Evolutionary conservation across 768 basidiomycete genomes (phyloP).

Genomic region (Pisolithus sp.): DNA sequence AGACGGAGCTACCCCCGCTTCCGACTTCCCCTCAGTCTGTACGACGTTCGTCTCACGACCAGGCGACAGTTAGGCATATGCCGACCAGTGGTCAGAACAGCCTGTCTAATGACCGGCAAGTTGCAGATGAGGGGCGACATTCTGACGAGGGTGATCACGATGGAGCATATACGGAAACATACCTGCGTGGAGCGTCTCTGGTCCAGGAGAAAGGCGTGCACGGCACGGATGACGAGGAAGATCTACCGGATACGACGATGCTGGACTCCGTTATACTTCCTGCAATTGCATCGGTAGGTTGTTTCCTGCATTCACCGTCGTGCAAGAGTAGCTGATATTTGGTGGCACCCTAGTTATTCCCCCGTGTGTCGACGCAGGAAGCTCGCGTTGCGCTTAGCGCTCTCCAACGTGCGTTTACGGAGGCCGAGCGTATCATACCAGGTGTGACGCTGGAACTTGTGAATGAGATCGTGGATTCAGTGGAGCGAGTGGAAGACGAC

Average conservation of each 20-base stretch:
- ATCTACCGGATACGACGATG: slow-evolving; percentile 80
- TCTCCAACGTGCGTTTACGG: slow-evolving; percentile 87
- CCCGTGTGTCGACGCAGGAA: slow-evolving; percentile 88
- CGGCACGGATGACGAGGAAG: slow-evolving; percentile 46
- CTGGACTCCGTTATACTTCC: slow-evolving; percentile 93
- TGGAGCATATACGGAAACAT: slow-evolving; percentile 47
- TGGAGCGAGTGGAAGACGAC: slow-evolving; percentile 83
- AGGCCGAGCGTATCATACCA: slow-evolving; percentile 92
- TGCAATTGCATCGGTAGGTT: slow-evolving; percentile 87
- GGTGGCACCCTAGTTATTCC: slow-evolving; percentile 61
- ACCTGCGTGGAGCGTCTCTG: slow-evolving; percentile 39
- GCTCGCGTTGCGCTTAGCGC: slow-evolving; percentile 80
- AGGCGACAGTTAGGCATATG: slow-evolving; percentile 65
- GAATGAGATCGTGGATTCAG: slow-evolving; percentile 89
- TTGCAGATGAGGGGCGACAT: slow-evolving; percentile 38
- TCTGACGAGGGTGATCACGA: slow-evolving; percentile 66
- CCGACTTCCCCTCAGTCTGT: slow-evolving; percentile 36
- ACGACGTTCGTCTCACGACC: slow-evolving; percentile 32
- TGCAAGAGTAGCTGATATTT: slow-evolving; percentile 5
- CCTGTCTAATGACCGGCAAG: slow-evolving; percentile 17
- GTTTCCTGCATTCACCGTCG: background rate
- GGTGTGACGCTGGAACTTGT: slow-evolving; percentile 91
- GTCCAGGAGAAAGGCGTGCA: slow-evolving; percentile 22
- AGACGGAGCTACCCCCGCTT: slow-evolving; percentile 57
- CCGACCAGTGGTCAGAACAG: slow-evolving; percentile 24